Base-by-base conservation (phyloP, 179 eudicot species). In the Actinidia polygama region DNA sequence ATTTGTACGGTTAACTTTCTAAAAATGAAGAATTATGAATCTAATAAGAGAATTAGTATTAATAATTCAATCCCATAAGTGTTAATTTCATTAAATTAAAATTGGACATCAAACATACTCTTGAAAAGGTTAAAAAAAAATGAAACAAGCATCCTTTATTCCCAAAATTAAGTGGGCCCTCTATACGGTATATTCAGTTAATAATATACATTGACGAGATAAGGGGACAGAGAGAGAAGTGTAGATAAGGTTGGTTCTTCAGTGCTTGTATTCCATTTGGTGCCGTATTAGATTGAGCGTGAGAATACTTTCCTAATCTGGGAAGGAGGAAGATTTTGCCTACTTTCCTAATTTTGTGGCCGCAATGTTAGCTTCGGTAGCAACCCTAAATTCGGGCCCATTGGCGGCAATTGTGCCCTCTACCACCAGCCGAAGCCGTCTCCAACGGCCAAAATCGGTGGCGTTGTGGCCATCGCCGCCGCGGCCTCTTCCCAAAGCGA, bases 381-480 rank as follows among this genome's bases (percentile, higher is more conserved):
- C 81, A 15, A 26, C 78, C 55, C 80, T 79, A 14, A 84, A 79
- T 55, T 71, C 79, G 44, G 75, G 53, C 62, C 67, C 67, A 4
- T 69, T 69, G 44, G 12, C 78, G 0, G 83, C 7, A 14, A 55
- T 26, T 19, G 26, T 7, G 36, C 73, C 79, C 24, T 8, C 51
- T 14, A 69, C 78, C 61, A 36, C 24, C 64, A 36, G 50, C 54
- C 30, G 44, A 66, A 24, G 10, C 64, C 86, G 23, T 47, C 75
- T 74, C 63, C 74, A 21, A 15, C 57, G 64, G 15, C 16, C 80
- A 21, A 83, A 79, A 49, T 61, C 79, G 11, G 58, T 59, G 23
- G 68, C 79, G 10, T 51, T 82, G 10, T 64, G 79, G 26, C 24
- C 86, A n/a, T 49, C 86, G 4, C 78, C 88, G 40, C 84, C 90